Conservation (phyloP, 2,329 filamentous ascomycete genomes). For the Knoxdaviesia capensis region DNA sequence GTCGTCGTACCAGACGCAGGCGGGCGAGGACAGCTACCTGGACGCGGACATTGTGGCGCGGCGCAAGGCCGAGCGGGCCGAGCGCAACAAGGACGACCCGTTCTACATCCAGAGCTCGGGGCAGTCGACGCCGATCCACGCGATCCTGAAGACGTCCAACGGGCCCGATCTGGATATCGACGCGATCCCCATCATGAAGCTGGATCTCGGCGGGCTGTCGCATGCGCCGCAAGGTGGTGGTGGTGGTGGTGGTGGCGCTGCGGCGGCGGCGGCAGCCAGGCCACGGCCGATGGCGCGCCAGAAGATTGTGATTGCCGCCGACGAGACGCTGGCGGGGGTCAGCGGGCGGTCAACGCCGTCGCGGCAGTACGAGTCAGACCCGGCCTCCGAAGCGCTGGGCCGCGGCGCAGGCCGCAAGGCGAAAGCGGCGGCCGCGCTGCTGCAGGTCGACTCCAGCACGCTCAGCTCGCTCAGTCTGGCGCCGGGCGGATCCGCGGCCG, state of each 20-base stretch:
- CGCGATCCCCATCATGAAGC: conserved; percentile 85
- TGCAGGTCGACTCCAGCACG: conserved; percentile 75
- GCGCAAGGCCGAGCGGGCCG: conserved; percentile 54
- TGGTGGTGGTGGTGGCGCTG: conserved; percentile 7
- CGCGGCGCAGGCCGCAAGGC: conserved; percentile 16
- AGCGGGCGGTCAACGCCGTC: conserved; percentile 26
- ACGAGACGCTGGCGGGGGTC: conserved; percentile 50
- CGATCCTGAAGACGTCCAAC: conserved; percentile 52
- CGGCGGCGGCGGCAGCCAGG: conserved; percentile 13
- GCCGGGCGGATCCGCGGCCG: conserved; percentile 6
- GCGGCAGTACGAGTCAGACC: conserved; percentile 32
- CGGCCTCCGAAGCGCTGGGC: conserved; percentile 22
- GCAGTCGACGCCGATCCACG: conserved; percentile 59
- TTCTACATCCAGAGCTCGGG: conserved; percentile 65
- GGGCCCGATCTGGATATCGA: conserved; percentile 75
- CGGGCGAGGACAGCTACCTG: conserved; percentile 41
- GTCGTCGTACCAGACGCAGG: conserved; percentile 35
- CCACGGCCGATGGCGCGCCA: conserved; percentile 25
- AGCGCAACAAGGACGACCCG: conserved; percentile 79
- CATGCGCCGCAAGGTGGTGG: no score
- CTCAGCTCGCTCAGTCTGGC: conserved; percentile 50
- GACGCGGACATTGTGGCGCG: conserved; percentile 56
- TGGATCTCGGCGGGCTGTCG: conserved; percentile 46
- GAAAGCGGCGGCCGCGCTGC: conserved; percentile 36
- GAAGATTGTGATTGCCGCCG: conserved; percentile 46